Percentiles rank a stretch among this genome's conserved stretches.
Conservation (phyloP, 116 monocot species). For the Dioscorea cayenensis region DNA sequence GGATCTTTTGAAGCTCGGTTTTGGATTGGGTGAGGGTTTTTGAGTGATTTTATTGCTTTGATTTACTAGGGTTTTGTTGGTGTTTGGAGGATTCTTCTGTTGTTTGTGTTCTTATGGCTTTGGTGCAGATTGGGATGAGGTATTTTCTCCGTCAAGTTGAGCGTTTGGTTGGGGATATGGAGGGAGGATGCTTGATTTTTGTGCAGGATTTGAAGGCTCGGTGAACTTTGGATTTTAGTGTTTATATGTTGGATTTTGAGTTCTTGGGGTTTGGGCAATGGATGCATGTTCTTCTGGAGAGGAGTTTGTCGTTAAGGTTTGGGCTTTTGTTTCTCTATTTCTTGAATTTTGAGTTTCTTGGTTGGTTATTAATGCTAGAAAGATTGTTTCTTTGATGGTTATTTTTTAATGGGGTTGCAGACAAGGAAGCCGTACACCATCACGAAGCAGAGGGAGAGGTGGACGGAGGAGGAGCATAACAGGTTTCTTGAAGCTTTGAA, state of each 20-base stretch:
- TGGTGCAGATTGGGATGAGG: conserved; percentile 12
- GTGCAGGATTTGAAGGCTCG: conserved; percentile 32
- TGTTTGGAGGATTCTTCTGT: neutral
- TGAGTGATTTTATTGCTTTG: neutral
- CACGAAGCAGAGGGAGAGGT: conserved; percentile 66
- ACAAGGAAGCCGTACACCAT: conserved; percentile 68
- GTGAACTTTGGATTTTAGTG: neutral
- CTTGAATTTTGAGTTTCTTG: neutral
- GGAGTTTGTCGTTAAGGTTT: conserved; percentile 48
- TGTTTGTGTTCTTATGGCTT: neutral
- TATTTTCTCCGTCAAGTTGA: conserved; percentile 21
- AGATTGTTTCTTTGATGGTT: neutral
- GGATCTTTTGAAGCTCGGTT: neutral
- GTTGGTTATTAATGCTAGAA: neutral
- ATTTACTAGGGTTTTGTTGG: neutral
- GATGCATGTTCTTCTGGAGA: conserved; percentile 44
- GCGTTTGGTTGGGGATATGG: conserved; percentile 34
- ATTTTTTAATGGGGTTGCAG: conserved; percentile 17
- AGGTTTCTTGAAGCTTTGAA: conserved; percentile 58
- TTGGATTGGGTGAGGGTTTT: neutral
- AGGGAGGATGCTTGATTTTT: conserved; percentile 26
- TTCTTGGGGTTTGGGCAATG: conserved; percentile 9
- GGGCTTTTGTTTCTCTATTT: neutral
- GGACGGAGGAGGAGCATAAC: conserved; percentile 69
- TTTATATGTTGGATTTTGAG: neutral